A percentile compares a stretch with the other conserved stretches of the same genome.
Evolutionary conservation across 1,284 basidiomycete species (phyloP).

Genomic region (Microbotryum intermedium): DNA sequence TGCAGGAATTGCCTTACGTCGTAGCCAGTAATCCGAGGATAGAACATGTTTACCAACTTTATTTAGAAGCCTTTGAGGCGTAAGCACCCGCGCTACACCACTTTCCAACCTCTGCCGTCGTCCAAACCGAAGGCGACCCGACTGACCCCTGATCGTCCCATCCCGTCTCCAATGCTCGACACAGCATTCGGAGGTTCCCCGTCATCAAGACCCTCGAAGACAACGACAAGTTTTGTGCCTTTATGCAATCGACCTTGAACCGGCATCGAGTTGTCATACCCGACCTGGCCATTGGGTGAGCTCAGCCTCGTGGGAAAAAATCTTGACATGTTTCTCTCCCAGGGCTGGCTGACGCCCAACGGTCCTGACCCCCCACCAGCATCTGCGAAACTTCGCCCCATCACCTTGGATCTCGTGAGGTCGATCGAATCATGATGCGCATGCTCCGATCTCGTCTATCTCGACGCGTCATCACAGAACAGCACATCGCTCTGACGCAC

Average conservation of each 20-base stretch:
- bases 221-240: constrained; percentile 68
- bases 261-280: constrained; percentile 57
- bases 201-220: constrained; percentile 62
- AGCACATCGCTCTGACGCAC: constrained; percentile 73
- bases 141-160: constrained; percentile 47
- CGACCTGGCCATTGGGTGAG: constrained; percentile 31
- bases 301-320: constrained; percentile 44
- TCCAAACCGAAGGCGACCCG: constrained; percentile 64
- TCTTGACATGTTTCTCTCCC: constrained; percentile 15
- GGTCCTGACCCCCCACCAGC: constrained; percentile 32
- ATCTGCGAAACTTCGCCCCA: constrained; percentile 52
- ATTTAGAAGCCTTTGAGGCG: constrained; percentile 45
- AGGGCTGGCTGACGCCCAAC: constrained; percentile 1
- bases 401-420: constrained; percentile 62
- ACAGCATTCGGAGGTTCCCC: constrained; percentile 67
- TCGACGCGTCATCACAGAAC: constrained; percentile 75
- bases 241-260: constrained; percentile 56
- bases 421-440: constrained; percentile 80
- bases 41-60: constrained; percentile 65
- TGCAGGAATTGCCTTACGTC: constrained; percentile 76
- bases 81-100: constrained; percentile 39
- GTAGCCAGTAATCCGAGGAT: constrained; percentile 81
- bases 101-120: constrained; percentile 1
- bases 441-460: constrained; percentile 88
- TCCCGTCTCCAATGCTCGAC: neutral